Percentiles rank a stretch among this genome's conserved stretches.
phyloP scores from a whole-genome alignment of 1,284 basidiomycete species.

The Moesziomyces aphidis region DNA sequence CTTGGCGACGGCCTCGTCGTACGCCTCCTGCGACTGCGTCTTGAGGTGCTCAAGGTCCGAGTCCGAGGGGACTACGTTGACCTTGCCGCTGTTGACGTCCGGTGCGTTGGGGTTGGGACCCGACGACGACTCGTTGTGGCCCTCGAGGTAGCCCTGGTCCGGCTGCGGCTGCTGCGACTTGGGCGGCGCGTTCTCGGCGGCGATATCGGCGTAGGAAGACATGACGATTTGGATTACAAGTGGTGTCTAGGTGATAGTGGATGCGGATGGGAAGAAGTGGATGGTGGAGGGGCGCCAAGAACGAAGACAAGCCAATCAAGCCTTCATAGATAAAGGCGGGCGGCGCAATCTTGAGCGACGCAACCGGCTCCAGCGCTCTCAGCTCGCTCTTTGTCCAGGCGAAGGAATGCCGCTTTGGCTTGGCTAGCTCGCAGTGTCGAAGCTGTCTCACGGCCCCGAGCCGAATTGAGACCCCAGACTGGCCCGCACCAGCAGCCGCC shows the following conservation, averaged over 20 bases:
- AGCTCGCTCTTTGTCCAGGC: too few species aligned
- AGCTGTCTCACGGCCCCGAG: too few species aligned
- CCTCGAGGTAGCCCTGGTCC: constrained; percentile 49
- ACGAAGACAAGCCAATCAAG: background rate
- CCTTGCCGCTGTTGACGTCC: constrained; percentile 55
- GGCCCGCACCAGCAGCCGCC: too few species aligned
- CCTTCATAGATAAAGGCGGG: background rate
- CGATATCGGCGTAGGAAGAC: constrained; percentile 55
- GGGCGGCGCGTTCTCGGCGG: constrained; percentile 51
- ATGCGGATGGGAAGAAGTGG: background rate
- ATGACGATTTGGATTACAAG: constrained; percentile 7
- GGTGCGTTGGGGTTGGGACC: constrained; percentile 16
- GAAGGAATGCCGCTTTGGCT: background rate
- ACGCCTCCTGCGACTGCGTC: constrained; percentile 54
- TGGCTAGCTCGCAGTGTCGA: too few species aligned
- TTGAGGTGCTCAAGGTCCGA: constrained; percentile 53
- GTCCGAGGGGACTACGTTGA: constrained; percentile 53
- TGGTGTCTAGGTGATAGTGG: background rate
- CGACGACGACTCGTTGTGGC: constrained; percentile 12
- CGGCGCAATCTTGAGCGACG: background rate
- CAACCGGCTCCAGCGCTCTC: background rate
- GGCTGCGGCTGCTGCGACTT: constrained; percentile 51
- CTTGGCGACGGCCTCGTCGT: constrained; percentile 39
- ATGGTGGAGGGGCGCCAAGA: background rate
- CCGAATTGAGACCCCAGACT: too few species aligned